A percentile compares a stretch with the other conserved stretches of the same genome.
Evolutionary conservation across 176 grass and related monocot species (phyloP).

Genomic region (Coix lacrymajobi): DNA sequence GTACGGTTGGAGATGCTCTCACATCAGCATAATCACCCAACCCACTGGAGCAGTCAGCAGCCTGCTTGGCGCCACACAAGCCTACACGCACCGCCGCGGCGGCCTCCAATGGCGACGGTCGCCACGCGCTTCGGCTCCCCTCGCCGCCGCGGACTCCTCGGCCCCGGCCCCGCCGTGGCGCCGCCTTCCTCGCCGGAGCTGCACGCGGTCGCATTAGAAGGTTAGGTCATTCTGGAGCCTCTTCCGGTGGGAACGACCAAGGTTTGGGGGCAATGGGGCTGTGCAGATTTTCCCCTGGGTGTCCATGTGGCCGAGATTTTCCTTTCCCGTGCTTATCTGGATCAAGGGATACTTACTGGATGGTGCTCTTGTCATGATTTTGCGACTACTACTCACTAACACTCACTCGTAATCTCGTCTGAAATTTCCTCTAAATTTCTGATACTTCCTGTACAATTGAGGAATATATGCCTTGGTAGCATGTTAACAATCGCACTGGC

Average conservation of each 20-base stretch:
- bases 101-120: conserved; percentile 33
- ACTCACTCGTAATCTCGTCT: not conserved
- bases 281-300: not conserved
- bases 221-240: not conserved
- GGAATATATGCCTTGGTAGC: not conserved
- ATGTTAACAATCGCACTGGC: not conserved
- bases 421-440: not conserved
- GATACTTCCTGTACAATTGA: not conserved
- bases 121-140: conserved; percentile 16
- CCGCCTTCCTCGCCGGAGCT: not conserved
- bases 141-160: conserved; percentile 4
- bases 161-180: not conserved
- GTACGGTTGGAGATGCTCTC: too few relatives aligned
- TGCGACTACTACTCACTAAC: not conserved
- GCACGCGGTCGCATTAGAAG: conserved; percentile 18
- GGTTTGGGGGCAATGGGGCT: not conserved
- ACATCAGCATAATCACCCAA: not conserved
- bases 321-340: not conserved
- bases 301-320: not conserved
- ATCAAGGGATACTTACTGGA: not conserved
- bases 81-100: not conserved
- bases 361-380: not conserved
- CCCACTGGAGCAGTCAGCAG: not conserved
- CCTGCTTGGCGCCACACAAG: conserved; percentile 34
- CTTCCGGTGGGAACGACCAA: not conserved